Evolutionary conservation across 176 grass and related monocot genomes (phyloP).

Genomic region (Eleusine indica): DNA sequence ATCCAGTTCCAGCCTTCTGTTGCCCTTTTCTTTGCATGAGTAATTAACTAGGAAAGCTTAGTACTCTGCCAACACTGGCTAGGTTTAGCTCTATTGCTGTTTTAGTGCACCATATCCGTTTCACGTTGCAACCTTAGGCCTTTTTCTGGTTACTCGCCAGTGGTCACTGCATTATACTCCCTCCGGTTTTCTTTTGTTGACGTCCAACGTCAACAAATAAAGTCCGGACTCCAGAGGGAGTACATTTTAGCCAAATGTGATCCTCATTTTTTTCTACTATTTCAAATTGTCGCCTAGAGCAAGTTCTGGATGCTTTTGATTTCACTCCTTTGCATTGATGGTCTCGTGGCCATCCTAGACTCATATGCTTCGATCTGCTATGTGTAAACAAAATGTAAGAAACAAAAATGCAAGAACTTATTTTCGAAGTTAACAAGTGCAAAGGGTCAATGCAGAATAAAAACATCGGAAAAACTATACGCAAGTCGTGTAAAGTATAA

Average conservation of each 20-base stretch:
- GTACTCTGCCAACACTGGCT: not conserved
- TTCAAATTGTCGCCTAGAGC: not conserved
- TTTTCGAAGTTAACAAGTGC: not conserved
- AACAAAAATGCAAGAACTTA: not conserved
- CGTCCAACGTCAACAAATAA: too few species aligned
- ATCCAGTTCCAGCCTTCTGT: not conserved
- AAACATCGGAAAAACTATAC: not conserved
- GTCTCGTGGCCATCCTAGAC: not conserved
- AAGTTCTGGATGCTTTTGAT: not conserved
- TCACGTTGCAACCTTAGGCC: not conserved
- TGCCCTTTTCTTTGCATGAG: not conserved
- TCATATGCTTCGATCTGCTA: not conserved
- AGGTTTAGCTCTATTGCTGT: not conserved
- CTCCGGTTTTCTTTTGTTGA: too few species aligned
- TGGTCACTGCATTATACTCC: not conserved
- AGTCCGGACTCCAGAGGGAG: too few species aligned
- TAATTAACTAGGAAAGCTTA: not conserved
- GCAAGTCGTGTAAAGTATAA: slow-evolving; percentile 14
- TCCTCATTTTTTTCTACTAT: too few species aligned
- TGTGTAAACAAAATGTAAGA: not conserved
- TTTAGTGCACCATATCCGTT: not conserved
- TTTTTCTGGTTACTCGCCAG: not conserved
- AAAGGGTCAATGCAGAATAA: not conserved
- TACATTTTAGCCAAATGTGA: not conserved
- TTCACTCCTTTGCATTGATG: not conserved